A percentile compares a stretch with the other conserved stretches of the same genome.
Evolutionary conservation across 1,284 basidiomycete genomes (phyloP).

Genomic region (Fomitopsis schrenkii): DNA sequence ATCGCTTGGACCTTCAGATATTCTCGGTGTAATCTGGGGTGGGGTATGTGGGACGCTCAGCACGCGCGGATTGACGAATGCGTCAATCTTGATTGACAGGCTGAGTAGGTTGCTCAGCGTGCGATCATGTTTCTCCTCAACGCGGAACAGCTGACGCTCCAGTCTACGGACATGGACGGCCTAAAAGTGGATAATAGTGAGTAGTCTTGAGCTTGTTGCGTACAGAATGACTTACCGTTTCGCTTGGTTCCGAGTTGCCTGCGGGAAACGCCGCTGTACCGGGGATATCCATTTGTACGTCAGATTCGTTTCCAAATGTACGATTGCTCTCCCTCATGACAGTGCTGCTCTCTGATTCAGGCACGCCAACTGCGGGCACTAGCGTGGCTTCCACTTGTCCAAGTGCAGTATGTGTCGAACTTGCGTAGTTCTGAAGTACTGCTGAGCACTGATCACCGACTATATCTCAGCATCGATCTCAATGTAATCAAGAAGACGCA

Average conservation of each 20-base stretch:
- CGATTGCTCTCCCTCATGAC: no score
- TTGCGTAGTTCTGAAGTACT: neutral
- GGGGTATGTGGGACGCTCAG: neutral
- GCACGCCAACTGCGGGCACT: no score
- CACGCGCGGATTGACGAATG: neutral
- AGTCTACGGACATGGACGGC: neutral
- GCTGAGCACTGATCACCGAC: neutral
- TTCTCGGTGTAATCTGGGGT: neutral
- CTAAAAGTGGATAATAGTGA: neutral
- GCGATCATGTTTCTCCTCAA: neutral
- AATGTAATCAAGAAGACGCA: neutral
- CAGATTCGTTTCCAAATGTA: no score
- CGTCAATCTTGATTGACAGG: neutral
- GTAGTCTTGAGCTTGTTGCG: neutral
- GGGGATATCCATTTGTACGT: no score
- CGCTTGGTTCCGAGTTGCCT: neutral
- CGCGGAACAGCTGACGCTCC: neutral
- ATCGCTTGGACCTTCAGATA: neutral
- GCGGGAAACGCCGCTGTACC: neutral
- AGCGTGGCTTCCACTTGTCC: no score
- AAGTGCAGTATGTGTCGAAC: no score
- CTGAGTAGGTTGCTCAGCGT: neutral
- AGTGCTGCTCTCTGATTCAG: no score
- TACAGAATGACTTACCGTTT: neutral
- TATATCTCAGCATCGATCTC: neutral